Evolutionary conservation across 306 rosid genomes (phyloP).

Genomic region (Oxytropis ochrocephala): DNA sequence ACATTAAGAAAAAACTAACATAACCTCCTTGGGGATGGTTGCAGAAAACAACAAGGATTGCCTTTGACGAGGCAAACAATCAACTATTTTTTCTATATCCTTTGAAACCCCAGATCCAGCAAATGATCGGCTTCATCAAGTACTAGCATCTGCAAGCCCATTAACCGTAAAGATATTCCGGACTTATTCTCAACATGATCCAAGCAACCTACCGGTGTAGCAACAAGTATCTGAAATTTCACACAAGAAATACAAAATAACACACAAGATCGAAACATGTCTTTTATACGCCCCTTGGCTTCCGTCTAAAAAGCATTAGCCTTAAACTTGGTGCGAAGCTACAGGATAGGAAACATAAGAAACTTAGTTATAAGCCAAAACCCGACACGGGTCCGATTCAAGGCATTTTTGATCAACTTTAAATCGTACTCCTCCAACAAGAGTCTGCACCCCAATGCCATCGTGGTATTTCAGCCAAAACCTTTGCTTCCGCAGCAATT

Average conservation of each 20-base stretch:
- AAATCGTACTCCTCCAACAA: constrained; percentile 85
- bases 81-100: constrained; percentile 83
- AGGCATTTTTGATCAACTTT: constrained; percentile 82
- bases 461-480: too few relatives aligned
- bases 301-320: not conserved
- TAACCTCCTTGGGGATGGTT: constrained; percentile 91
- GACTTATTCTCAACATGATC: too few relatives aligned
- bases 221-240: too few relatives aligned
- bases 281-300: not conserved
- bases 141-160: constrained; percentile 84
- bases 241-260: too few relatives aligned
- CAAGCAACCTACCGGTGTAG: too few relatives aligned
- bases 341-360: not conserved
- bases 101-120: constrained; percentile 82
- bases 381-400: constrained; percentile 90
- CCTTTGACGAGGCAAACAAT: constrained; percentile 86
- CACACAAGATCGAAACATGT: not conserved
- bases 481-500: too few relatives aligned
- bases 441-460: too few relatives aligned
- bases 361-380: constrained; percentile 23
- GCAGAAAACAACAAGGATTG: constrained; percentile 85
- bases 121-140: constrained; percentile 94
- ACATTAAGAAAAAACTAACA: constrained; percentile 18
- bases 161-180: too few relatives aligned
- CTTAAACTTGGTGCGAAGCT: not conserved